A percentile compares a stretch with the other conserved stretches of the same genome.
phyloP scores from a whole-genome alignment of 805 yeast species.

The Saccharomyces eubayanus region DNA sequence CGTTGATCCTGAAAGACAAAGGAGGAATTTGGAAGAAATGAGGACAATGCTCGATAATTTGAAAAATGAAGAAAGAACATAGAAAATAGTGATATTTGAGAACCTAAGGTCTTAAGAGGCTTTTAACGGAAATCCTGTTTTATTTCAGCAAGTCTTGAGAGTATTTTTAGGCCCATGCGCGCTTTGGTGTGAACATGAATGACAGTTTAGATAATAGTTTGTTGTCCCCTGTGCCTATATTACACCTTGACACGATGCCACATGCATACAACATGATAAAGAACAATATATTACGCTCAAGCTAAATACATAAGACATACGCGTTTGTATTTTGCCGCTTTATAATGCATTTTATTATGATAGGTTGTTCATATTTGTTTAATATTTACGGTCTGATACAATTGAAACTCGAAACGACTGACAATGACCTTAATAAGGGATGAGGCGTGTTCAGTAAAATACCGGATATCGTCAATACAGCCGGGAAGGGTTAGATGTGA shows the following conservation, averaged over 20 bases:
- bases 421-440: too few relatives aligned
- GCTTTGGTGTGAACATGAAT: neutral
- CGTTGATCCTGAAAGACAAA: conserved; percentile 12
- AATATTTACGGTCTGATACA: too few relatives aligned
- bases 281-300: neutral
- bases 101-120: neutral
- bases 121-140: neutral
- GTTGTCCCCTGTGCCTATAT: neutral
- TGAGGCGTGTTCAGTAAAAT: neutral
- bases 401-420: too few relatives aligned
- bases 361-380: too few relatives aligned
- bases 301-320: too few relatives aligned
- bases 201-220: neutral
- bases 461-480: neutral
- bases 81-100: neutral
- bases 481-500: neutral
- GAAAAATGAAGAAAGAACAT: conserved; percentile 1
- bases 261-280: neutral
- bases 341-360: too few relatives aligned
- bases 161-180: neutral
- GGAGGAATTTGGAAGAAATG: conserved; percentile 9
- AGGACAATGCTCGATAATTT: conserved; percentile 8
- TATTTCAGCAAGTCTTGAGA: neutral
- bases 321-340: too few relatives aligned
- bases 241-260: neutral